Conservation (phyloP, 140 eudicot genomes). For the Cichorium intybus region DNA sequence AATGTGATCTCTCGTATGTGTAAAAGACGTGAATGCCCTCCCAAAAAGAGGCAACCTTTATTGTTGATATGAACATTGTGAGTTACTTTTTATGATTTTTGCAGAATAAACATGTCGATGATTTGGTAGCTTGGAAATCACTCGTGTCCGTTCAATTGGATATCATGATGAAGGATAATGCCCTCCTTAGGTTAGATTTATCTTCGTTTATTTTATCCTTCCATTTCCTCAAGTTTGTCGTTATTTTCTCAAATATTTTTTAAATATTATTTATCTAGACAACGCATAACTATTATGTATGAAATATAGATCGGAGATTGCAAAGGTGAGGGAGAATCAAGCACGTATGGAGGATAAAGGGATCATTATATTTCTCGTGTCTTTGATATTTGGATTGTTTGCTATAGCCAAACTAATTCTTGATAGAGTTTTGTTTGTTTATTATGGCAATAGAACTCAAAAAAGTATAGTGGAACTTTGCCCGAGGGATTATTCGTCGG, state of each 20-base stretch:
- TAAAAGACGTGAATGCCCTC: background rate
- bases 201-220: no score
- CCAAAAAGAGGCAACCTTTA: background rate
- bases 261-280: no score
- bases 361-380: constrained; percentile 59
- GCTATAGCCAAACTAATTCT: constrained; percentile 56
- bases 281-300: background rate
- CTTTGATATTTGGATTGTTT: constrained; percentile 57
- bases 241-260: no score
- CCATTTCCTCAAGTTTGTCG: no score
- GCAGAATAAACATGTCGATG: constrained; percentile 75
- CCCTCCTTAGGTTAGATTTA: constrained; percentile 61
- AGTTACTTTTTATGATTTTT: background rate
- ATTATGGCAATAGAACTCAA: constrained; percentile 41
- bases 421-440: constrained; percentile 47
- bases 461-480: constrained; percentile 56
- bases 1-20: background rate
- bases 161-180: constrained; percentile 47
- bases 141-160: constrained; percentile 64
- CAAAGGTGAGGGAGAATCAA: constrained; percentile 62
- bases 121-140: constrained; percentile 80
- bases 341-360: constrained; percentile 88
- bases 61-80: background rate
- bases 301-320: constrained; percentile 62
- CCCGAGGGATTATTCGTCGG: constrained; percentile 2